Conservation (phyloP, 2,329 filamentous ascomycete genomes). For the Dothideomycetidae sp. region DNA sequence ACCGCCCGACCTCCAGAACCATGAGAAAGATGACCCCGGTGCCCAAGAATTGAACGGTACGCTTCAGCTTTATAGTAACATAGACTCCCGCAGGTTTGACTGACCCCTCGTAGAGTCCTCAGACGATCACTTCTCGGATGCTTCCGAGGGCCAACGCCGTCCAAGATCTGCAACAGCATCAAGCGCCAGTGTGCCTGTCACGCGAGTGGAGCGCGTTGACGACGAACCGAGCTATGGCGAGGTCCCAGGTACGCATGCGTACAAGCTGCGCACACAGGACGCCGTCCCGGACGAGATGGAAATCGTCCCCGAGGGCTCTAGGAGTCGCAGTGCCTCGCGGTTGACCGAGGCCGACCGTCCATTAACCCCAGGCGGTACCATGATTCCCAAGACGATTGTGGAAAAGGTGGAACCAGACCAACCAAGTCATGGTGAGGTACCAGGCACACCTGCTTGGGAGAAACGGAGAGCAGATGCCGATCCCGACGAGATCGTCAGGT, state of each 20-base stretch:
- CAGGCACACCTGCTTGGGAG: slow-evolving; percentile 44
- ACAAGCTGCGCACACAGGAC: slow-evolving; percentile 42
- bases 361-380: slow-evolving; percentile 36
- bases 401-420: slow-evolving; percentile 45
- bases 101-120: slow-evolving; percentile 25
- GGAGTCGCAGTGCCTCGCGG: slow-evolving; percentile 19
- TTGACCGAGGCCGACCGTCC: slow-evolving; percentile 32
- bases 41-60: slow-evolving; percentile 16
- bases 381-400: slow-evolving; percentile 45
- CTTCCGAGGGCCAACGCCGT: slow-evolving; percentile 39
- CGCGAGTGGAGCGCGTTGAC: slow-evolving; percentile 50
- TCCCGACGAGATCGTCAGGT: slow-evolving; percentile 43
- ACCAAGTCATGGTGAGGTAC: slow-evolving; percentile 46
- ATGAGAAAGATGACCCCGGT: slow-evolving; percentile 16
- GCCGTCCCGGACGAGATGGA: slow-evolving; percentile 51
- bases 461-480: slow-evolving; percentile 43
- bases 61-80: slow-evolving; percentile 1
- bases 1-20: slow-evolving; percentile 1
- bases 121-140: slow-evolving; percentile 52
- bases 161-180: slow-evolving; percentile 24
- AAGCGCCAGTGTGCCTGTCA: slow-evolving; percentile 42
- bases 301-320: slow-evolving; percentile 36
- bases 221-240: slow-evolving; percentile 44
- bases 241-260: slow-evolving; percentile 46
- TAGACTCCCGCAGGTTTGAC: slow-evolving; percentile 9